Base-by-base conservation (phyloP, 305 asterid species). In the Plantago lanceolata region DNA sequence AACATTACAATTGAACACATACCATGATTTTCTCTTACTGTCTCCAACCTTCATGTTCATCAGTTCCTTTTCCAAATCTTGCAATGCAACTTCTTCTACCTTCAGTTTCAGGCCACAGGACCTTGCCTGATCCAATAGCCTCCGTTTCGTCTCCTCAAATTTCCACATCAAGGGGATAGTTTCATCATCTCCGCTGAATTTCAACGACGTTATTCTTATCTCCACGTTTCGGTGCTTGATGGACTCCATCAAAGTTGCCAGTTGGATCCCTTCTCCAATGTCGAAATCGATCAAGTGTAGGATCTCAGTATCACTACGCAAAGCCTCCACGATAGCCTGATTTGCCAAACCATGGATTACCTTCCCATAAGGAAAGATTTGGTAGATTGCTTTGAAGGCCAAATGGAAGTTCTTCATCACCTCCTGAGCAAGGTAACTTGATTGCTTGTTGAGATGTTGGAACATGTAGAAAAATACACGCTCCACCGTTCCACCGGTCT, bases 381-480 rank as follows among this genome's bases (percentile, higher is more conserved):
- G 59, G 9, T 54, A 54, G 59, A 54, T 15, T 13, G 59, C 40
- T 33, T 26, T 54, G 40, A 54, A 54, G 17, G 40, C 59, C 5
- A 33, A 26, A 24, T 14, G 31, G 17, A 54, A 54, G 59, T 26
- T 54, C 59, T 54, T 54, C 19, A 54, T 24, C 40, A 29, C 16
- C 59, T 54, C 59, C 26, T 54, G 59, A 4, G 59, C n/a, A 24
- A 54, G 37, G 31, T 54, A 14, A 24, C 4, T 33, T 14, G 40
- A 54, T 26, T 54, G 28, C 59, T 26, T 54, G 59, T 54, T 24
- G 40, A 24, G 59, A 17, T 54, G 59, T 26, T 24, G 59, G 31
- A 54, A 54, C 59, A 54, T 54, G 59, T 54, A 54, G 59, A 24
- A 26, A n/a, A 54, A 26, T 4, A 54, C 59, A 54, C 59, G 59